These are phyloP conservation scores for Brettanomyces nanus DNA, from an alignment of 805 yeast genomes.

Conservation along the genomic window DNA sequence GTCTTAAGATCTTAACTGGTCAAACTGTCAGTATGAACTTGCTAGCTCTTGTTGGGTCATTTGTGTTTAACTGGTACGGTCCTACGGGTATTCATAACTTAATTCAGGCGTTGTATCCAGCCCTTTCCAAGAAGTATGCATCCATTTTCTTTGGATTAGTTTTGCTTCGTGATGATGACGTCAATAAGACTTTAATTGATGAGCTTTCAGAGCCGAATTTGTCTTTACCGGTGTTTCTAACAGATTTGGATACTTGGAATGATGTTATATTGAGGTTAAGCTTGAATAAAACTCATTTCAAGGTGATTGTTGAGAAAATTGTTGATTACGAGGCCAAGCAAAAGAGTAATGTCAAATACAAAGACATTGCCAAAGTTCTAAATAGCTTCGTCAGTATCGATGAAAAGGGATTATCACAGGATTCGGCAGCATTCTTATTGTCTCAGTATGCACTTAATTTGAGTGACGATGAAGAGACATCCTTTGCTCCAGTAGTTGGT, in stretches of 20 bases:
- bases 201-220: neutral
- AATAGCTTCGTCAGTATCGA: neutral
- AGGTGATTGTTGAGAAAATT: slow-evolving; percentile 1
- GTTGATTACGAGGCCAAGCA: neutral
- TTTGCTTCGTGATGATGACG: neutral
- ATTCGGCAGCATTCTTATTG: neutral
- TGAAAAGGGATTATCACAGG: neutral
- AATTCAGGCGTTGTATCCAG: neutral
- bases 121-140: neutral
- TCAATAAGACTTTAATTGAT: neutral
- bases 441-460: neutral
- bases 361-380: neutral
- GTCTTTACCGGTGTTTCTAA: neutral
- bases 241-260: slow-evolving; percentile 3
- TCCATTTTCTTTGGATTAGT: neutral
- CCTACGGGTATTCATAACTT: neutral
- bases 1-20: neutral
- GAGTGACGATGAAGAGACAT: neutral
- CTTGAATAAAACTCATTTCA: neutral
- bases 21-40: neutral
- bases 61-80: slow-evolving; percentile 3
- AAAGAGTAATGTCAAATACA: neutral
- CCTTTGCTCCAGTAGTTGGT: neutral
- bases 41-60: slow-evolving; percentile 1
- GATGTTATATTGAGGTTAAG: neutral